Evolutionary conservation across 75 land plant genomes (phyloP).

Genomic region (Azolla pinnata): DNA sequence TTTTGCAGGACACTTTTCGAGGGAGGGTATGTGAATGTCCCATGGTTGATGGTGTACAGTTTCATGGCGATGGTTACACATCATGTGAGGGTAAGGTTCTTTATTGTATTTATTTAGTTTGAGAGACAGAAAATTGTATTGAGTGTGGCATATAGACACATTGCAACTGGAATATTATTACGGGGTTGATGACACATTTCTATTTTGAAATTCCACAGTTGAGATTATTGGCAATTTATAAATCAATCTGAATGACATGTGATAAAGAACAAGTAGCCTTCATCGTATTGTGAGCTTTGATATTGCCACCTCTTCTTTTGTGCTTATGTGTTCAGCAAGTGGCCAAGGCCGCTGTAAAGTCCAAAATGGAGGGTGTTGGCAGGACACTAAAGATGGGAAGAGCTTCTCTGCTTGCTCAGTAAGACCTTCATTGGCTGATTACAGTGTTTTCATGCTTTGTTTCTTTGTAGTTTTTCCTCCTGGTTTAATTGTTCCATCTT

Average conservation of each 20-base stretch:
- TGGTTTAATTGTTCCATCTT: too few relatives aligned
- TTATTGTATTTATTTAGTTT: too few relatives aligned
- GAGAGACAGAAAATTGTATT: too few relatives aligned
- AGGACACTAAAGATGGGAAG: slow-evolving; percentile 39
- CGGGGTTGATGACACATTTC: too few relatives aligned
- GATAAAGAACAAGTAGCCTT: too few relatives aligned
- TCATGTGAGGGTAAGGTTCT: slow-evolving; percentile 54
- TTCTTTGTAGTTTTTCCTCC: too few relatives aligned
- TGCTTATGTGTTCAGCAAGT: slow-evolving; percentile 59
- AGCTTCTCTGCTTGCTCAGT: slow-evolving; percentile 77
- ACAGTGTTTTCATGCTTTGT: too few relatives aligned
- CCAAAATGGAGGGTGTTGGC: slow-evolving; percentile 94
- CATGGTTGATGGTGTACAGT: slow-evolving; percentile 74
- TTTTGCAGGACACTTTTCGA: slow-evolving; percentile 75
- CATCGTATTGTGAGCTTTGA: neutral
- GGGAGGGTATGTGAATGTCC: slow-evolving; percentile 94
- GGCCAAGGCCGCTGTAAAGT: slow-evolving; percentile 72
- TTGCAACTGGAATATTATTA: too few relatives aligned
- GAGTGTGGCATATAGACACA: too few relatives aligned
- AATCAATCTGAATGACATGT: too few relatives aligned
- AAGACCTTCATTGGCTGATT: too few relatives aligned
- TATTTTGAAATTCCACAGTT: neutral
- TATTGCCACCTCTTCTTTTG: too few relatives aligned
- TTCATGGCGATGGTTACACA: slow-evolving; percentile 89
- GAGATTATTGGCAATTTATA: neutral